Conservation (phyloP, 78 protist genomes). For the Dictyostelium citrinum region DNA sequence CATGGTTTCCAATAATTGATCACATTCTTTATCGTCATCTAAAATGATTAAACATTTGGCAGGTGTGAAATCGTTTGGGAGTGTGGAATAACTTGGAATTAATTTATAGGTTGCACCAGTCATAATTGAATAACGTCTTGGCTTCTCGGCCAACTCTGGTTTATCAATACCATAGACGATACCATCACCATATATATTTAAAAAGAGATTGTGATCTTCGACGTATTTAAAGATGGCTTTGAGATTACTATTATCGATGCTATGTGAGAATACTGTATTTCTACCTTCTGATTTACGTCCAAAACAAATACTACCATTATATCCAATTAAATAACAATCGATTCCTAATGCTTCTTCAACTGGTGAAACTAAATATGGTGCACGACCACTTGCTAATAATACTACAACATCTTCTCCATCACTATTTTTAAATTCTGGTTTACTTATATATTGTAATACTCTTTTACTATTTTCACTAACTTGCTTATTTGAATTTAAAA, state of each 20-base stretch:
- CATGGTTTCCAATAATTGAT: neutral
- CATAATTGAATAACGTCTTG: slow-evolving; percentile 30
- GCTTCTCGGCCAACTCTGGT: neutral
- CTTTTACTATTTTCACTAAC: slow-evolving; percentile 54
- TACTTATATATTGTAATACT: slow-evolving; percentile 21
- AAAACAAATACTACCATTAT: slow-evolving; percentile 47
- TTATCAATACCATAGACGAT: slow-evolving; percentile 5
- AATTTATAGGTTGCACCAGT: slow-evolving; percentile 54
- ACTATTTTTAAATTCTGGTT: neutral
- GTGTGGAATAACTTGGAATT: neutral
- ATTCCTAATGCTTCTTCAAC: slow-evolving; percentile 14
- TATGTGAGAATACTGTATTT: neutral
- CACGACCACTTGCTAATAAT: slow-evolving; percentile 47
- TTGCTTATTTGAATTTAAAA: slow-evolving; percentile 45
- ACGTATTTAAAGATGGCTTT: slow-evolving; percentile 5
- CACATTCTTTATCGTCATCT: slow-evolving; percentile 39
- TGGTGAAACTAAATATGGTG: slow-evolving; percentile 40
- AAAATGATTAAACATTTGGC: slow-evolving; percentile 39
- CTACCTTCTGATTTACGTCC: slow-evolving; percentile 17
- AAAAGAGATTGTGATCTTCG: slow-evolving; percentile 15
- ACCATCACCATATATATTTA: slow-evolving; percentile 45
- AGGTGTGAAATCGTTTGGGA: neutral
- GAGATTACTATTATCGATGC: neutral
- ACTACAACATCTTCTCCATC: neutral
- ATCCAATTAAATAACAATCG: slow-evolving; percentile 50